A percentile compares a stretch with the other conserved stretches of the same genome.
These are phyloP conservation scores for Acer yangbiense DNA, from an alignment of 345 rosid species.

Conservation along the genomic window DNA sequence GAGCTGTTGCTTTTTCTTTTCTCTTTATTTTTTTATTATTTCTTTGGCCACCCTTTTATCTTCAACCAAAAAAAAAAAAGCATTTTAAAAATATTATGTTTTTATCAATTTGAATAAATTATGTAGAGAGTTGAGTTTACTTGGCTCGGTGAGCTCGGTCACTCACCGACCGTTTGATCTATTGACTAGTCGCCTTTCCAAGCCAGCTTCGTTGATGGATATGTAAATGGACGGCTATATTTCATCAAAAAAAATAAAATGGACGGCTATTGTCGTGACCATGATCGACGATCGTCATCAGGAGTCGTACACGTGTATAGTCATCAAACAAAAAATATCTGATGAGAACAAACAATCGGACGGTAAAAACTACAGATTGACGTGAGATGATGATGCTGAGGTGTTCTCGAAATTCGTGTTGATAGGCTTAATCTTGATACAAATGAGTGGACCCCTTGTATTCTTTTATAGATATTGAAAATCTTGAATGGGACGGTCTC, in stretches of 20 bases:
- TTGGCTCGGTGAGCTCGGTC: conserved; percentile 20
- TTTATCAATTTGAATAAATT: not conserved
- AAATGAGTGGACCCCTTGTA: conserved; percentile 2
- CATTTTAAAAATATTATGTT: not conserved
- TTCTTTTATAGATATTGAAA: too few relatives aligned
- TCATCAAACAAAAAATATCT: not conserved
- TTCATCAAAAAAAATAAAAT: too few relatives aligned
- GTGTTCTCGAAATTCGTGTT: not conserved
- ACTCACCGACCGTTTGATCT: conserved; percentile 35
- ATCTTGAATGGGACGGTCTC: too few relatives aligned
- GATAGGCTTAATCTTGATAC: conserved; percentile 17
- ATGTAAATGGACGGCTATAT: conserved; percentile 25
- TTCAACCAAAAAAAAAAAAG: not conserved
- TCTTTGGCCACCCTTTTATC: conserved; percentile 8
- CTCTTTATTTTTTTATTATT: not conserved
- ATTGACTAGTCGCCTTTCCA: conserved; percentile 13
- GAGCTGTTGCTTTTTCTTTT: not conserved
- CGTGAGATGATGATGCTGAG: not conserved
- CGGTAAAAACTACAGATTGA: too few relatives aligned
- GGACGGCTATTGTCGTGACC: conserved; percentile 14
- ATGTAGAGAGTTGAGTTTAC: not conserved
- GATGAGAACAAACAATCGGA: not conserved
- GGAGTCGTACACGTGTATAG: conserved; percentile 26
- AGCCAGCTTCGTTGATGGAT: conserved; percentile 19
- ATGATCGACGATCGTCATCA: not conserved